Evolutionary conservation across 345 rosid species (phyloP).

Genomic region (sweet orange (Citrus sinensis)): DNA sequence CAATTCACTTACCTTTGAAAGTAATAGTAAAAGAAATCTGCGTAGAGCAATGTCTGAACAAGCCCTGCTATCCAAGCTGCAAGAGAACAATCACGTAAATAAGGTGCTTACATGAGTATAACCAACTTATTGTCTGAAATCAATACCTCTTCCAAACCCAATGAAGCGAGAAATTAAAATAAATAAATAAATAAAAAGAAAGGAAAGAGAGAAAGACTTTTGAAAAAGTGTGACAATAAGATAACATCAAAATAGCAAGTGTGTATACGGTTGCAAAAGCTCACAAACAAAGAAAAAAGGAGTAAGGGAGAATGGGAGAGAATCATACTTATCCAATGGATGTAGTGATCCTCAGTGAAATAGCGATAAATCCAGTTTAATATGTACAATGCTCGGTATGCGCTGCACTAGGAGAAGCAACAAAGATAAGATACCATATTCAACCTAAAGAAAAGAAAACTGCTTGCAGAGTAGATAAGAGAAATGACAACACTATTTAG

Average conservation of each 20-base stretch:
- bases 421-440: background rate
- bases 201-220: background rate
- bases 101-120: background rate
- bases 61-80: constrained; percentile 80
- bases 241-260: background rate
- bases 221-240: background rate
- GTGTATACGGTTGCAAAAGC: background rate
- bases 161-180: background rate
- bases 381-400: constrained; percentile 65
- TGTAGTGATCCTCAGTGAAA: constrained; percentile 64
- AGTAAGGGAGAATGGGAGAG: constrained; percentile 7
- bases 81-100: background rate
- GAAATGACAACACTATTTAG: background rate
- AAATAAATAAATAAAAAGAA: too few relatives aligned
- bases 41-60: constrained; percentile 71
- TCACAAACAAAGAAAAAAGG: background rate
- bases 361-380: constrained; percentile 77
- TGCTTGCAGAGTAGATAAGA: background rate
- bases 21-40: constrained; percentile 82
- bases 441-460: background rate
- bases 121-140: background rate
- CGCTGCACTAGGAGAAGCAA: constrained; percentile 39
- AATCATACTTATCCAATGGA: constrained; percentile 75
- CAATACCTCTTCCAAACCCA: background rate
- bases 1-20: constrained; percentile 47